Percentiles rank a stretch among this genome's conserved stretches.
These are phyloP conservation scores for Stentor roeselii DNA, from an alignment of 73 alveolate species.

Conservation along the genomic window DNA sequence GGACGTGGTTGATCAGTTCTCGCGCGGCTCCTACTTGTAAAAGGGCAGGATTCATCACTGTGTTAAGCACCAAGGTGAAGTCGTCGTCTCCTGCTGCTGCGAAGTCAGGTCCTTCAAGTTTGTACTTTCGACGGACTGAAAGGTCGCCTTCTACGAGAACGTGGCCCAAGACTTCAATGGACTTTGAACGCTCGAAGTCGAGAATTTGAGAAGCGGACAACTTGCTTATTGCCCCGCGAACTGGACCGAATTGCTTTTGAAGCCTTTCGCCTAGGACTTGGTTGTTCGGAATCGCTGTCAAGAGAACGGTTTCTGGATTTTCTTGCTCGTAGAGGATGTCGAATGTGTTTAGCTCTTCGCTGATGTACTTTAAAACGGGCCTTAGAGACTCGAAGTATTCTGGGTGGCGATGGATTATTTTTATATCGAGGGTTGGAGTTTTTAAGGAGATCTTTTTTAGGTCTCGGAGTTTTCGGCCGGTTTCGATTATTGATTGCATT, in stretches of 20 bases:
- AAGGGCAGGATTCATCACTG: slow-evolving; percentile 68
- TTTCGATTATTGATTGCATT: slow-evolving; percentile 86
- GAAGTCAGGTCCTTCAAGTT: slow-evolving; percentile 59
- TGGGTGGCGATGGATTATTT: slow-evolving; percentile 66
- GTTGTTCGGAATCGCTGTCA: slow-evolving; percentile 77
- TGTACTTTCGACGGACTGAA: slow-evolving; percentile 66
- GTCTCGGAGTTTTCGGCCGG: slow-evolving; percentile 94
- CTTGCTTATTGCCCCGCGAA: slow-evolving; percentile 61
- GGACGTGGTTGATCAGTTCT: slow-evolving; percentile 84
- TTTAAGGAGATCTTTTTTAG: slow-evolving; percentile 80
- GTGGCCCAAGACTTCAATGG: slow-evolving; percentile 68
- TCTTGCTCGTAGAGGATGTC: slow-evolving; percentile 65
- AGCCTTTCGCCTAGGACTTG: slow-evolving; percentile 71
- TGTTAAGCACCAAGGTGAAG: slow-evolving; percentile 69
- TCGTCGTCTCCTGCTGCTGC: slow-evolving; percentile 73
- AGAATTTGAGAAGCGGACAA: slow-evolving; percentile 55
- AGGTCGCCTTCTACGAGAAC: slow-evolving; percentile 45
- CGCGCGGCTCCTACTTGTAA: slow-evolving; percentile 78
- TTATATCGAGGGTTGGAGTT: slow-evolving; percentile 79
- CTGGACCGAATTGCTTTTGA: slow-evolving; percentile 54
- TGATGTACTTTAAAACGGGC: slow-evolving; percentile 68
- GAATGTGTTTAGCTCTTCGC: slow-evolving; percentile 89
- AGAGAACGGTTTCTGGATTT: slow-evolving; percentile 68
- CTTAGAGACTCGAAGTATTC: slow-evolving; percentile 65
- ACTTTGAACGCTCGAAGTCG: slow-evolving; percentile 57